Evolutionary conservation across 1,139 yeast genomes (phyloP), one percentile per base, ranked within the genome.

Genomic region (Sugiyamaella paludigena): DNA sequence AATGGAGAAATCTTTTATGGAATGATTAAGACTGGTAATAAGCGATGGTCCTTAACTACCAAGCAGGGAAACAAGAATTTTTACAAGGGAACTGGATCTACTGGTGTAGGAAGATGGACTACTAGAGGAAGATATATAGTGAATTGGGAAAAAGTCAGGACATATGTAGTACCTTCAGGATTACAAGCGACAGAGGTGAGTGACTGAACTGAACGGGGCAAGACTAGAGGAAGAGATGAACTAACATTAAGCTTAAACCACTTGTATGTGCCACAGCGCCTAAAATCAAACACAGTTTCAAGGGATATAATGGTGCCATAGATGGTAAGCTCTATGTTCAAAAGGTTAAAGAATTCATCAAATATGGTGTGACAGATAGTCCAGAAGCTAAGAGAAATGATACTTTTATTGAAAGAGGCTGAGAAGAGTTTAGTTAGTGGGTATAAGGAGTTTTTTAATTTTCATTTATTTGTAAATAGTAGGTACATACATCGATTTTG

Each of bases 71-170:
- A 91, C 72, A 89, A 91, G 74, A 83, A 86, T 62, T 87, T 77
- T 71, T 92, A 94, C 71, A 92, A 91, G 68, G 99, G 98, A 73
- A 92, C 98, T 16, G 80, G 98, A 54, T 87, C 98, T 5, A 79
- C 95, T 1, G 97, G 98, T 68, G 81, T 88, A 55, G 99, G 99
- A 64, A 77, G 75, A 50, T 80, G 85, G 65, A 84, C 94, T 50
- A 74, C 76, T 33, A 76, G 76, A 56, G 97, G 96, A 47, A 78
- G 80, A 33, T 94, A 87, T 67, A 74, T 80, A 12, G 78, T 92
- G 56, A 78, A 87, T 71, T 92, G 95, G 88, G 69, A 72, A 36
- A 88, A 84, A 64, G 98, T 91, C 30, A 78, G 97, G 62, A 89
- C 98, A 0, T 92, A 84, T 68, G 95, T 87, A 3, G 89, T 83